phyloP scores from a whole-genome alignment of 768 basidiomycete species.

The Zangia roseola region DNA sequence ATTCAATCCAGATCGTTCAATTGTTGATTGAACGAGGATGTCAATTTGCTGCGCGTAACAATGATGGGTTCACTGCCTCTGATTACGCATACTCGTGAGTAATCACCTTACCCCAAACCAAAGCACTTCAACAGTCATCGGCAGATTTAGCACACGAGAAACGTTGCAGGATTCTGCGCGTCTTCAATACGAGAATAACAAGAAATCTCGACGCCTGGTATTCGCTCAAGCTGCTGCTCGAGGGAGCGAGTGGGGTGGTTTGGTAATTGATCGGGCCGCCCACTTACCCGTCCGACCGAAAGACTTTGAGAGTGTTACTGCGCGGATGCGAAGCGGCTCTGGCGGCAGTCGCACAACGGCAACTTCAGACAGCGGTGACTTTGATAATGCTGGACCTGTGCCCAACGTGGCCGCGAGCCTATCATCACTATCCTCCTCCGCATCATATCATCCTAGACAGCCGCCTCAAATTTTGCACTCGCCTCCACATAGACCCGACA shows the following conservation, averaged over 20 bases:
- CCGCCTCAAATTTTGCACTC: slow-evolving; percentile 40
- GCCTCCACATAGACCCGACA: slow-evolving; percentile 38
- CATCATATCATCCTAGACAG: slow-evolving; percentile 48
- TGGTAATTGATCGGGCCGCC: slow-evolving; percentile 42
- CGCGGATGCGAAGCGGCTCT: slow-evolving; percentile 76
- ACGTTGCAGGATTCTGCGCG: slow-evolving; percentile 81
- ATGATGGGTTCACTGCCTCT: slow-evolving; percentile 86
- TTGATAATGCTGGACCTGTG: slow-evolving; percentile 44
- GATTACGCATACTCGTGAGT: slow-evolving; percentile 77
- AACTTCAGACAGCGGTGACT: slow-evolving; percentile 72
- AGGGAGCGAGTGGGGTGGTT: slow-evolving; percentile 58
- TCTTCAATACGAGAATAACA: slow-evolving; percentile 75
- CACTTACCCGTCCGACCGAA: slow-evolving; percentile 47
- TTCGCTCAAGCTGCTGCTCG: slow-evolving; percentile 72
- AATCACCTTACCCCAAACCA: not conserved
- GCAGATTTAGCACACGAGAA: slow-evolving; percentile 70
- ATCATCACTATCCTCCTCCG: slow-evolving; percentile 62
- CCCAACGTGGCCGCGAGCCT: slow-evolving; percentile 44
- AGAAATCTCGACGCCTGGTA: slow-evolving; percentile 66
- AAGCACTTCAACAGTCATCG: slow-evolving; percentile 1
- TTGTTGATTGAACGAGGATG: slow-evolving; percentile 88
- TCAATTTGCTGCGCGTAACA: slow-evolving; percentile 79
- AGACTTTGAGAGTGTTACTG: slow-evolving; percentile 37
- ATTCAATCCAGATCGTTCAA: slow-evolving; percentile 61
- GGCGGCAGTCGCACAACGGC: slow-evolving; percentile 76